phyloP scores from a whole-genome alignment of 495 filamentous ascomycete genomes.

The Cenococcum geophilum region DNA sequence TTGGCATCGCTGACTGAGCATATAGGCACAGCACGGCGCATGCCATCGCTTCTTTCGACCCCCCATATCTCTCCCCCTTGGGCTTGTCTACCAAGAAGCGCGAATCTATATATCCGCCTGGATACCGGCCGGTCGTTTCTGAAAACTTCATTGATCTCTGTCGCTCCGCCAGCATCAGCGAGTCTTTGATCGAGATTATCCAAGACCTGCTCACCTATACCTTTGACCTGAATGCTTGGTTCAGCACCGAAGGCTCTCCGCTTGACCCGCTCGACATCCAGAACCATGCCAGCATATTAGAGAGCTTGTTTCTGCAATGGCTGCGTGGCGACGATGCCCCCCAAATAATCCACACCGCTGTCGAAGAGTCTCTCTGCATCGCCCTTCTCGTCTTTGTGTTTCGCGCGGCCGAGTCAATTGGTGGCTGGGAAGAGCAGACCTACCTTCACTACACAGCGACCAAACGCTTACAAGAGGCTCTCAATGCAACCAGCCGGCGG shows the following conservation, averaged over 20 bases:
- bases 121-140: slow-evolving; percentile 23
- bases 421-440: slow-evolving; percentile 5
- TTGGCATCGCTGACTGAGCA: slow-evolving; percentile 29
- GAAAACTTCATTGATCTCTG: slow-evolving; percentile 25
- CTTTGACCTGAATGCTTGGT: slow-evolving; percentile 28
- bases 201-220: slow-evolving; percentile 21
- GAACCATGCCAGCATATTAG: slow-evolving; percentile 26
- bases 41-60: slow-evolving; percentile 29
- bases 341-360: slow-evolving; percentile 8
- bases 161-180: slow-evolving; percentile 13
- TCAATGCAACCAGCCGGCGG: slow-evolving; percentile 17
- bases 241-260: slow-evolving; percentile 23
- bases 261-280: slow-evolving; percentile 31
- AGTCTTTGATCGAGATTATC: slow-evolving; percentile 21
- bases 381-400: slow-evolving; percentile 28
- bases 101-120: slow-evolving; percentile 18
- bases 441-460: slow-evolving; percentile 22
- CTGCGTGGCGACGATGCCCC: slow-evolving; percentile 17
- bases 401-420: slow-evolving; percentile 20
- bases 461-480: slow-evolving; percentile 27
- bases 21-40: slow-evolving; percentile 30
- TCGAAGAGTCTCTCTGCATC: slow-evolving; percentile 31
- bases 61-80: slow-evolving; percentile 22
- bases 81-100: slow-evolving; percentile 11
- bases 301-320: slow-evolving; percentile 22